A percentile compares a stretch with the other conserved stretches of the same genome.
phyloP scores from a whole-genome alignment of 805 yeast species.

The Candida michaelii region DNA sequence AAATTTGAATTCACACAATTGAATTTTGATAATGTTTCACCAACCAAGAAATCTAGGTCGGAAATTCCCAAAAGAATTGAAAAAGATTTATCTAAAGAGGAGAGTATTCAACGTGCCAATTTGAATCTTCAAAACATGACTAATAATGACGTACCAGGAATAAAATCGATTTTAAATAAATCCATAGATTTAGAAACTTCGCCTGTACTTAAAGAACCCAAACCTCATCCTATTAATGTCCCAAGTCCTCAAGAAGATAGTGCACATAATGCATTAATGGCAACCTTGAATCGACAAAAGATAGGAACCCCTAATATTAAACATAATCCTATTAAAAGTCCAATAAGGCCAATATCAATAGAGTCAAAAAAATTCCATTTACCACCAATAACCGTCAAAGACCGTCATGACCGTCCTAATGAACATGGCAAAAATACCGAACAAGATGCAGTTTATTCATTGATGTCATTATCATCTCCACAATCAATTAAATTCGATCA shows the following conservation, averaged over 20 bases:
- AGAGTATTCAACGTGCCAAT: constrained; percentile 25
- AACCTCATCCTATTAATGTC: constrained; percentile 13
- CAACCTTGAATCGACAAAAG: constrained; percentile 23
- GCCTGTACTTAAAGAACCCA: constrained; percentile 4
- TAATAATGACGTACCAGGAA: constrained; percentile 16
- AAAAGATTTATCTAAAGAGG: constrained; percentile 9
- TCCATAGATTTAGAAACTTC: constrained; percentile 7
- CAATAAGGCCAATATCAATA: constrained; percentile 20
- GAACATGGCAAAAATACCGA: constrained; percentile 30
- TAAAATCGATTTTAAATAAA: constrained; percentile 9
- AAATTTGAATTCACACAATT: constrained; percentile 33
- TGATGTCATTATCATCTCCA: constrained; percentile 58
- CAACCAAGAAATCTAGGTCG: constrained; percentile 23
- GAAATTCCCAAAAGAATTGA: constrained; percentile 10
- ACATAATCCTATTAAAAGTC: constrained; percentile 7
- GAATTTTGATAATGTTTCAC: constrained; percentile 25
- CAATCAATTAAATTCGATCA: constrained; percentile 31
- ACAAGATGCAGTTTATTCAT: constrained; percentile 55
- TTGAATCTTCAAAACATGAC: constrained; percentile 39
- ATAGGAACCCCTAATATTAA: not conserved
- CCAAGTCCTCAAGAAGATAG: constrained; percentile 41
- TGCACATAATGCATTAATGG: constrained; percentile 46
- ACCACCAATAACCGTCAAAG: constrained; percentile 32
- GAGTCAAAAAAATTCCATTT: constrained; percentile 17
- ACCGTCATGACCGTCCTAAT: not conserved